phyloP scores from a whole-genome alignment of 164 flowering plant species.

The Magnolia sinica region DNA sequence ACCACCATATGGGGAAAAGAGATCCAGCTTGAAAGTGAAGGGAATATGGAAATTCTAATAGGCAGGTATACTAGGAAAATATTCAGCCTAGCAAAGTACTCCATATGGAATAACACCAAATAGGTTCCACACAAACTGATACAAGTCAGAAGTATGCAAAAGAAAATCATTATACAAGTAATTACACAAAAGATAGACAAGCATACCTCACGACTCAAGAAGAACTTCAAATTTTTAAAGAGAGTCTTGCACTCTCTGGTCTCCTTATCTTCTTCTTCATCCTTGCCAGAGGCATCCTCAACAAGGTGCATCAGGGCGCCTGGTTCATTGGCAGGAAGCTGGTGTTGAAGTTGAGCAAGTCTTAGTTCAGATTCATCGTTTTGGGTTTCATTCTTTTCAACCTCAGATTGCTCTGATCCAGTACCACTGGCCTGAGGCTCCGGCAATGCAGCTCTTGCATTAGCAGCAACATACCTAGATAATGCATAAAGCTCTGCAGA shows the following conservation, averaged over 20 bases:
- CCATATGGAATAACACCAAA: too few species aligned
- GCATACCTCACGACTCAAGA: slow-evolving; percentile 86
- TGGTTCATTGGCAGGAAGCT: slow-evolving; percentile 81
- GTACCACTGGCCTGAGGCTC: slow-evolving; percentile 30
- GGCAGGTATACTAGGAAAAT: not conserved
- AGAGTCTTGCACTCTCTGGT: slow-evolving; percentile 64
- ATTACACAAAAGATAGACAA: not conserved
- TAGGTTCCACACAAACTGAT: not conserved
- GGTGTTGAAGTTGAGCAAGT: slow-evolving; percentile 89
- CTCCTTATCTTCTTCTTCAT: slow-evolving; percentile 82
- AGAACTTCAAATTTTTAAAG: slow-evolving; percentile 67
- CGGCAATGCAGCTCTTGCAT: slow-evolving; percentile 21
- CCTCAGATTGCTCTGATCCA: slow-evolving; percentile 30
- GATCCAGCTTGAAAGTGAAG: not conserved
- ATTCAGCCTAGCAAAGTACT: not conserved
- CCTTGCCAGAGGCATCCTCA: slow-evolving; percentile 47
- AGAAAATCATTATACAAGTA: not conserved
- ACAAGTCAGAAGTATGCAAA: not conserved
- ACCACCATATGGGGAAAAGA: not conserved
- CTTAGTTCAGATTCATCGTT: slow-evolving; percentile 66
- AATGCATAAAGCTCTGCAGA: slow-evolving; percentile 84
- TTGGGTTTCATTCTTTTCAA: slow-evolving; percentile 16
- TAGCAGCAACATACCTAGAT: slow-evolving; percentile 59
- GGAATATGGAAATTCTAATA: not conserved
- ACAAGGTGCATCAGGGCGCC: slow-evolving; percentile 80